Evolutionary conservation across 805 yeast species (phyloP).

Genomic region (Metschnikowia matae): DNA sequence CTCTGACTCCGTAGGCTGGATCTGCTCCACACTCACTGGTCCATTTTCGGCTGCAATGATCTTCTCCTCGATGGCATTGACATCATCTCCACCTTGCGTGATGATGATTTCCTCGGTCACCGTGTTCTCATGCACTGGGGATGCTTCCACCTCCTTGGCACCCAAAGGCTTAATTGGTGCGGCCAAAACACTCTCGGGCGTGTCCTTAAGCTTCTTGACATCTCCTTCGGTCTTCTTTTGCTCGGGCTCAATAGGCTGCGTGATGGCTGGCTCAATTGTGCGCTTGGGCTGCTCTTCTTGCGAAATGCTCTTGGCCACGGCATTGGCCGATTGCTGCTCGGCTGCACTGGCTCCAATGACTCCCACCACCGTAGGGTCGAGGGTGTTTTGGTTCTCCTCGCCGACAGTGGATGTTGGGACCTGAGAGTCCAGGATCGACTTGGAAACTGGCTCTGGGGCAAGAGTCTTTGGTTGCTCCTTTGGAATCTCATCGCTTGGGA

Average conservation of each 20-base stretch:
- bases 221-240: conserved; percentile 1
- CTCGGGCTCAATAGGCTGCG: conserved; percentile 12
- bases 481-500: conserved; percentile 2
- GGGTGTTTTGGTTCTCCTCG: conserved; percentile 9
- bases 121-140: conserved; percentile 14
- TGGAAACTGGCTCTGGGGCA: conserved; percentile 1
- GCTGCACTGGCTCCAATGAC: conserved; percentile 15
- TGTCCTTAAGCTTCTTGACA: not conserved
- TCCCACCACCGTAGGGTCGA: conserved; percentile 17
- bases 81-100: conserved; percentile 32
- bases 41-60: conserved; percentile 34
- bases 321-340: conserved; percentile 3
- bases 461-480: not conserved
- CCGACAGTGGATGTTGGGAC: not conserved
- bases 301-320: conserved; percentile 7
- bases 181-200: conserved; percentile 7
- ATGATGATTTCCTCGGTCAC: conserved; percentile 36
- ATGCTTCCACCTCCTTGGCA: conserved; percentile 19
- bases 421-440: not conserved
- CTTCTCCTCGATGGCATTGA: conserved; percentile 30
- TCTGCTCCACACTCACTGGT: conserved; percentile 38
- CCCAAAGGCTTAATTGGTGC: conserved; percentile 11
- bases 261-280: conserved; percentile 10
- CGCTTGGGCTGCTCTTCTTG: conserved; percentile 7
- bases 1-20: conserved; percentile 39